A percentile compares a stretch with the other conserved stretches of the same genome.
Conservation (phyloP, 352 stramenopile species). For the Globisporangium abappressorium region DNA sequence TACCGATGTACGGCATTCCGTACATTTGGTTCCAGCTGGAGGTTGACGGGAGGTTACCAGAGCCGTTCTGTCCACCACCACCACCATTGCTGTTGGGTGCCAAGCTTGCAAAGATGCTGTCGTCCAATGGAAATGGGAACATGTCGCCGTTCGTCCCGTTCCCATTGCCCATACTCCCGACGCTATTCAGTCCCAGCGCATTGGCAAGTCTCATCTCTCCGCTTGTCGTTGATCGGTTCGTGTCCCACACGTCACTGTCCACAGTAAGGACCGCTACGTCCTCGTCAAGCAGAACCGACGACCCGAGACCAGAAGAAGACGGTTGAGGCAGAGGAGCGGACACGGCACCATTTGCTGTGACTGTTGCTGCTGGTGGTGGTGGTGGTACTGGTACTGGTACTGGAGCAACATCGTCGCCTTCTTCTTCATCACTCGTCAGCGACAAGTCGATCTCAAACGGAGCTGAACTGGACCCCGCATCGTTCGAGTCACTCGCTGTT, state of each 20-base stretch:
- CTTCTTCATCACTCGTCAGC: conserved; percentile 68
- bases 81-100: conserved; percentile 24
- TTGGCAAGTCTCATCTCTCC: conserved; percentile 25
- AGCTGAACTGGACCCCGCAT: conserved; percentile 27
- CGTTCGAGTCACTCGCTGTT: conserved; percentile 11
- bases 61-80: neutral
- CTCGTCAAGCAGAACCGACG: conserved; percentile 48
- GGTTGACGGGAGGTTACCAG: neutral
- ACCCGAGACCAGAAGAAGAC: conserved; percentile 6
- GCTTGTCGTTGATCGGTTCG: conserved; percentile 20
- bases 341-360: conserved; percentile 11
- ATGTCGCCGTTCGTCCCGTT: conserved; percentile 25
- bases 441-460: conserved; percentile 75
- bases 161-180: conserved; percentile 1
- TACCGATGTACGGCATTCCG: conserved; percentile 24
- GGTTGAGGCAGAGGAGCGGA: conserved; percentile 1
- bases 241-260: conserved; percentile 64
- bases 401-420: conserved; percentile 23
- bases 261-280: conserved; percentile 68
- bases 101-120: conserved; percentile 41
- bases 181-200: conserved; percentile 10
- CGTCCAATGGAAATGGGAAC: conserved; percentile 59
- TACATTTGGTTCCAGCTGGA: conserved; percentile 36
- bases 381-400: neutral
- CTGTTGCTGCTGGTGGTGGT: neutral